phyloP scores from a whole-genome alignment of 2,329 filamentous ascomycete species.

The Akanthomyces uredinophilus region DNA sequence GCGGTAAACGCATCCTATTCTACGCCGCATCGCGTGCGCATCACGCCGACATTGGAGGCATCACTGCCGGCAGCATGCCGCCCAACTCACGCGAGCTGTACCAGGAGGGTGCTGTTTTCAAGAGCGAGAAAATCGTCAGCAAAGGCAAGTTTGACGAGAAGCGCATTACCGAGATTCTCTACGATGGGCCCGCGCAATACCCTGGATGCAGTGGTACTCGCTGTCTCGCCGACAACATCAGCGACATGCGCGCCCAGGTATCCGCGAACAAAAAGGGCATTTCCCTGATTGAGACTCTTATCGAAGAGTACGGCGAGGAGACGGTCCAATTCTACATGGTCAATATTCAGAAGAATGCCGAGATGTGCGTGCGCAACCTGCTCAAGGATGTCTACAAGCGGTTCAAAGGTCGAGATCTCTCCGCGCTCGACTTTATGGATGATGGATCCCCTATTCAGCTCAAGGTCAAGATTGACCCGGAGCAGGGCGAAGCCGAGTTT shows the following conservation, averaged over 20 bases:
- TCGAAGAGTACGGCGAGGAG: conserved; percentile 70
- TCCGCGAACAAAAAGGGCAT: conserved; percentile 84
- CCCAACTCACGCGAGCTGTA: conserved; percentile 62
- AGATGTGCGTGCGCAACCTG: conserved; percentile 66
- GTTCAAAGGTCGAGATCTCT: conserved; percentile 65
- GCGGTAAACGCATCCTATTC: conserved; percentile 67
- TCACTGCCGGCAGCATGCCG: conserved; percentile 76
- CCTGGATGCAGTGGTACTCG: conserved; percentile 73
- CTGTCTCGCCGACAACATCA: conserved; percentile 75
- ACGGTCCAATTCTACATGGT: conserved; percentile 83
- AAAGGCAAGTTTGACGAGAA: conserved; percentile 74
- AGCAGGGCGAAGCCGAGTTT: conserved; percentile 72
- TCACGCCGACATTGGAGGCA: conserved; percentile 81
- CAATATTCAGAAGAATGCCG: conserved; percentile 74
- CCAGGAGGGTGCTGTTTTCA: conserved; percentile 59
- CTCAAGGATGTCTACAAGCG: conserved; percentile 65
- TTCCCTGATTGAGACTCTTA: conserved; percentile 68
- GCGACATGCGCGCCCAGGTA: conserved; percentile 77
- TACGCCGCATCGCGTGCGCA: conserved; percentile 77
- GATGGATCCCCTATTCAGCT: conserved; percentile 74
- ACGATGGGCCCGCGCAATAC: conserved; percentile 68
- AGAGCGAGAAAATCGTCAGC: conserved; percentile 66
- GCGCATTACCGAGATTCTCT: conserved; percentile 65
- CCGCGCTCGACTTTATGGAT: conserved; percentile 76
- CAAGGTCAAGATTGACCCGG: conserved; percentile 67